Base-by-base conservation (phyloP, 2,329 filamentous ascomycete genomes). In the Colletotrichum sp. region DNA sequence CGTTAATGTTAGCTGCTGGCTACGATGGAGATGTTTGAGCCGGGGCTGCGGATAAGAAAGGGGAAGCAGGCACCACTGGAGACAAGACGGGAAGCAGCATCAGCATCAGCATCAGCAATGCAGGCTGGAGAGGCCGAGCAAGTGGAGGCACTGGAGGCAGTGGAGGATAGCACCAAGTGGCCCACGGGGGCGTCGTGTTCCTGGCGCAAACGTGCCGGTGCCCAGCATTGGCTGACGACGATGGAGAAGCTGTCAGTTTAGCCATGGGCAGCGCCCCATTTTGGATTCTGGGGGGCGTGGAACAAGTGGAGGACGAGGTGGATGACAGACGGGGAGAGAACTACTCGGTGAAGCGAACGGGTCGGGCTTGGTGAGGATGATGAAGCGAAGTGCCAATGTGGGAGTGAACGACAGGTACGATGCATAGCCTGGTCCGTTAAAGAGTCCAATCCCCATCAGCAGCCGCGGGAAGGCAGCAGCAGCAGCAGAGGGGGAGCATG, bases 171-270 rank as follows among this genome's bases (percentile, higher is more conserved):
- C 19, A 52, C 25, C 19, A 67, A 29, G 29, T 62, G 59, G 61
- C 36, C 63, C 32, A 36, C 64, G 34, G n/a, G 11, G 64, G 73
- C 64, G 70, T 73, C 70, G 29, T 69, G 74, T 77, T 66, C 75
- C 75, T 77, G 75, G 72, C 75, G 72, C 75, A 64, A 67, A 75
- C 52, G 61, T 75, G 72, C 70, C 73, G 72, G 39, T 59, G 75
- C 75, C 75, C 66, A 77, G 75, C 75, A 63, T 77, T 77, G 75
- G 75, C 75, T 77, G 75, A 76, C 73, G 75, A 71, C 66, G 71
- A 75, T 69, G 61, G 71, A 34, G 61, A 39, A 66, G 52, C 62
- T 65, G 61, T 66, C 36, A 67, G 19, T 70, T 49, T 62, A 62
- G 74, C 57, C 71, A 66, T 67, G 61, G 71, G 30, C 29, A n/a